These are phyloP conservation scores for Penicillium sp. DNA, from an alignment of 2,329 filamentous ascomycete genomes.

Conservation along the genomic window DNA sequence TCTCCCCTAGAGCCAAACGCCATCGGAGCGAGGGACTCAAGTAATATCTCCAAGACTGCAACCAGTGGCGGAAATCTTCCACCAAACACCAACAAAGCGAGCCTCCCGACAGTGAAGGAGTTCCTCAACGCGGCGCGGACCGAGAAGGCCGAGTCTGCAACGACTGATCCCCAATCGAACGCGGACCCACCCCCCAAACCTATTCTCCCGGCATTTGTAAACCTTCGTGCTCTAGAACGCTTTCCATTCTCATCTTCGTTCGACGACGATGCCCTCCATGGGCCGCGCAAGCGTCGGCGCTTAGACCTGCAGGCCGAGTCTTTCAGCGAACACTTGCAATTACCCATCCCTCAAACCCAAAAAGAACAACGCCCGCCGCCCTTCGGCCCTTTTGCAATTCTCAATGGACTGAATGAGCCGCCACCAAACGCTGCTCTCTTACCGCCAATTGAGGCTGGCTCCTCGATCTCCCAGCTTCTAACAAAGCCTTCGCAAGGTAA, in stretches of 20 bases:
- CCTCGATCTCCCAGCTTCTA: slow-evolving; percentile 41
- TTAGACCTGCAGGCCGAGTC: slow-evolving; percentile 47
- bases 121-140: slow-evolving; percentile 42
- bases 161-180: slow-evolving; percentile 35
- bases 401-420: slow-evolving; percentile 66
- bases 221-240: slow-evolving; percentile 52
- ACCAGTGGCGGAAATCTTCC: slow-evolving; percentile 36
- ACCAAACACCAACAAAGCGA: slow-evolving; percentile 32
- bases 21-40: slow-evolving; percentile 37
- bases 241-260: slow-evolving; percentile 47
- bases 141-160: slow-evolving; percentile 39
- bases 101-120: slow-evolving; percentile 41
- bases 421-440: slow-evolving; percentile 64
- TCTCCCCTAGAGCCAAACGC: slow-evolving; percentile 52
- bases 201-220: slow-evolving; percentile 52
- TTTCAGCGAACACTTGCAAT: slow-evolving; percentile 50
- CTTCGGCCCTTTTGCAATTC: slow-evolving; percentile 51
- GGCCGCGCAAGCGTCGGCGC: slow-evolving; percentile 48
- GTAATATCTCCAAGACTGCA: slow-evolving; percentile 34
- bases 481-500: slow-evolving; percentile 39
- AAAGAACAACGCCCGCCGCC: slow-evolving; percentile 50
- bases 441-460: slow-evolving; percentile 62
- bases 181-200: slow-evolving; percentile 46
- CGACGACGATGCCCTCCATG: slow-evolving; percentile 40
- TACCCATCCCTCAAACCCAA: slow-evolving; percentile 53